These are phyloP conservation scores for Colletotrichum salicis DNA, from an alignment of 2,329 filamentous ascomycete species.

Conservation along the genomic window DNA sequence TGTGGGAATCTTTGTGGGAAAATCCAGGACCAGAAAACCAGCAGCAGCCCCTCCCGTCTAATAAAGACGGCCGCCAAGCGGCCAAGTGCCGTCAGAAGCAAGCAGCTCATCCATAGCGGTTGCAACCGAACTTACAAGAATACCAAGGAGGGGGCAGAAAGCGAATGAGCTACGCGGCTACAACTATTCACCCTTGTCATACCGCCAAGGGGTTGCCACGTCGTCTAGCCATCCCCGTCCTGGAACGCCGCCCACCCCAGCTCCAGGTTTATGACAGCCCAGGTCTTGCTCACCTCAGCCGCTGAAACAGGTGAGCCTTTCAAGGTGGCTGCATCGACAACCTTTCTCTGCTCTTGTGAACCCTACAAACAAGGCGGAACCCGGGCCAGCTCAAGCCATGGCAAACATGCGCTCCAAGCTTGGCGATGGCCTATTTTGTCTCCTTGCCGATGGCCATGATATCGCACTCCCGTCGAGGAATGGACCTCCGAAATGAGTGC, in stretches of 20 bases:
- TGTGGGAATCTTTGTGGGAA: neutral
- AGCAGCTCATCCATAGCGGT: neutral
- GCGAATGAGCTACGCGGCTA: neutral
- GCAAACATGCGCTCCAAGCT: constrained; percentile 20
- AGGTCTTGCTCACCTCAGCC: neutral
- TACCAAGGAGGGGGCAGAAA: constrained; percentile 1
- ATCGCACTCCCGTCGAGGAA: neutral
- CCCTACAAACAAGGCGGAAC: constrained; percentile 11
- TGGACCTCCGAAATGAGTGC: neutral
- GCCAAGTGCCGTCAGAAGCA: neutral
- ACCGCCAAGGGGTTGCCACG: constrained; percentile 8
- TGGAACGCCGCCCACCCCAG: neutral
- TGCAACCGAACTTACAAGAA: constrained; percentile 22
- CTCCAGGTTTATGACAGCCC: neutral
- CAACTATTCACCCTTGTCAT: constrained; percentile 3
- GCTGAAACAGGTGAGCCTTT: constrained; percentile 21
- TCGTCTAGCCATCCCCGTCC: constrained; percentile 32
- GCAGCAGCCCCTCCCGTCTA: constrained; percentile 4
- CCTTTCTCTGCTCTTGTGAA: neutral
- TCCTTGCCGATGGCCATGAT: neutral
- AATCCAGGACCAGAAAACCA: neutral
- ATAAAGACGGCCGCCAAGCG: constrained; percentile 23
- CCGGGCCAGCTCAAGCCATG: neutral
- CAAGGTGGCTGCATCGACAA: neutral
- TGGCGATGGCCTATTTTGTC: neutral